Percentiles rank a stretch among this genome's conserved stretches.
Evolutionary conservation across 169 alveolate species (phyloP).

Genomic region (Plasmodium chabaudi): DNA sequence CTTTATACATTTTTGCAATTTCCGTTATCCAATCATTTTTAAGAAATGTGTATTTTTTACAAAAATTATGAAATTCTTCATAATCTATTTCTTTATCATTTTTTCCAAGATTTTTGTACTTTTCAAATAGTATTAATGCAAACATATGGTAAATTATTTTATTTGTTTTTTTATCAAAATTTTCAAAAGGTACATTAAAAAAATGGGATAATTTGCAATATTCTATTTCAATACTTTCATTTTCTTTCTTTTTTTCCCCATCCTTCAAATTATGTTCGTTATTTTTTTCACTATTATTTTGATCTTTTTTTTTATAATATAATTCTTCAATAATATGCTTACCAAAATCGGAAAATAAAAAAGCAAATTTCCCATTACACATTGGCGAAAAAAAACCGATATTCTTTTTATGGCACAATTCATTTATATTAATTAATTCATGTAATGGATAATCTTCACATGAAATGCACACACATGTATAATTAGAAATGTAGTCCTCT

Average conservation of each 20-base stretch:
- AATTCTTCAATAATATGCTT: constrained; percentile 79
- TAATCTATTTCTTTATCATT: constrained; percentile 29
- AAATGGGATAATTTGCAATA: constrained; percentile 79
- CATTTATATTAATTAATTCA: constrained; percentile 77
- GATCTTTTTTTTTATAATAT: constrained; percentile 33
- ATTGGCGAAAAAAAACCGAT: constrained; percentile 79
- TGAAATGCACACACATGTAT: constrained; percentile 77
- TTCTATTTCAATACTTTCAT: constrained; percentile 53
- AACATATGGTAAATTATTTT: constrained; percentile 72
- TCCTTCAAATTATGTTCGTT: background rate
- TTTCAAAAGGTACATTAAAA: constrained; percentile 72
- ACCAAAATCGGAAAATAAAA: constrained; percentile 80
- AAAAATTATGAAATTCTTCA: constrained; percentile 29
- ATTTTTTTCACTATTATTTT: background rate
- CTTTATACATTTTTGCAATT: constrained; percentile 54
- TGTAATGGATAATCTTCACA: constrained; percentile 79
- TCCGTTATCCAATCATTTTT: constrained; percentile 42
- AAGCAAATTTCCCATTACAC: constrained; percentile 81
- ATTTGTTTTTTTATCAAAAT: constrained; percentile 30
- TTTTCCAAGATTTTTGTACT: constrained; percentile 33
- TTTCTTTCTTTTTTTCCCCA: constrained; percentile 38
- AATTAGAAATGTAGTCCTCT: constrained; percentile 20
- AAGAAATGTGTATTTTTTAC: constrained; percentile 22
- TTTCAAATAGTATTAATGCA: constrained; percentile 74
- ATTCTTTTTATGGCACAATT: constrained; percentile 73